Evolutionary conservation across 768 basidiomycete genomes (phyloP).

Genomic region (Gymnopilus dilepis): DNA sequence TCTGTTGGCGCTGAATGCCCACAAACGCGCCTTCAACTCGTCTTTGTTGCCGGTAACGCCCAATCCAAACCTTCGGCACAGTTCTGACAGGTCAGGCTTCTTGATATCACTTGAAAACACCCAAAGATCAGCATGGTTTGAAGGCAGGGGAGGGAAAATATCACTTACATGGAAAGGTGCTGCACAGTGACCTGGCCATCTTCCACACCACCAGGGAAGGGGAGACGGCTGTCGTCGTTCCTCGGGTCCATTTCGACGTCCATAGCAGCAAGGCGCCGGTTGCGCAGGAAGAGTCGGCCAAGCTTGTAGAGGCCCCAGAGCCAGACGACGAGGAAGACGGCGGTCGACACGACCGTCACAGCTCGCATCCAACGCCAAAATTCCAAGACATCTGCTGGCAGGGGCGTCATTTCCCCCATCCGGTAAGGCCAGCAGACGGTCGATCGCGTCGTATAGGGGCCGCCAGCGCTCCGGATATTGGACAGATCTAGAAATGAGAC

Average conservation of each 20-base stretch:
- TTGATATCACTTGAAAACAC: not conserved
- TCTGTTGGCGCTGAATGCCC: not conserved
- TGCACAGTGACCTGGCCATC: not conserved
- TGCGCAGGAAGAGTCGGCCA: not conserved
- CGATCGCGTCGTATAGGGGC: not conserved
- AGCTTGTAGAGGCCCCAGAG: not conserved
- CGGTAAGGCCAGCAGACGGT: not conserved
- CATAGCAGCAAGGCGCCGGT: not conserved
- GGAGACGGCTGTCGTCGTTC: not conserved
- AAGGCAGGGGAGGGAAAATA: not conserved
- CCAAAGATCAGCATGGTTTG: not conserved
- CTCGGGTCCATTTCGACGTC: not conserved
- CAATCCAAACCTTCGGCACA: not conserved
- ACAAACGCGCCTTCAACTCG: not conserved
- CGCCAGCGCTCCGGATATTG: not conserved
- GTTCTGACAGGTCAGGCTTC: not conserved
- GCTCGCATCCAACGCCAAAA: too few relatives aligned
- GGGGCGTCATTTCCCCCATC: not conserved
- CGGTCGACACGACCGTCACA: not conserved
- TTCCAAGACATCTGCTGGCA: too few relatives aligned
- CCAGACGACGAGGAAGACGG: not conserved
- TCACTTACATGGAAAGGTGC: not conserved
- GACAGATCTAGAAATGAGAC: not conserved
- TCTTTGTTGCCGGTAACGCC: not conserved
- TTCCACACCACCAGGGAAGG: not conserved